A percentile compares a stretch with the other conserved stretches of the same genome.
phyloP scores from a whole-genome alignment of 768 basidiomycete genomes.

The Agaricus subrufescens region DNA sequence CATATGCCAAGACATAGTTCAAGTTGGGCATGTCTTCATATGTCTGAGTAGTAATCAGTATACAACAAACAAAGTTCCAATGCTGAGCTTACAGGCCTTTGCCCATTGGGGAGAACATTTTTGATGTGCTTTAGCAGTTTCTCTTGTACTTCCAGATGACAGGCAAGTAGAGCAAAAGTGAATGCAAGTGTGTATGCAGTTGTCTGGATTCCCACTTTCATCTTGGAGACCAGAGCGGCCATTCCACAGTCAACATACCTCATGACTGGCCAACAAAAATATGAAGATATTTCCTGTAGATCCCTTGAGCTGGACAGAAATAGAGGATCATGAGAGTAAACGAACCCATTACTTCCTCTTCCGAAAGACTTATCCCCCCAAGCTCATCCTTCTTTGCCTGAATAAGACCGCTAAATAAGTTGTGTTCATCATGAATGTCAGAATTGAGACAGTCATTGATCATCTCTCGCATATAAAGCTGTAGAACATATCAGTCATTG shows the following conservation, averaged over 20 bases:
- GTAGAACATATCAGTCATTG: neutral
- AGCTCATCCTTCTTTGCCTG: conserved; percentile 41
- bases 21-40: conserved; percentile 24
- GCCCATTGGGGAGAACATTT: conserved; percentile 24
- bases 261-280: conserved; percentile 60
- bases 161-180: conserved; percentile 34
- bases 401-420: conserved; percentile 49
- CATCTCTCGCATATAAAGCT: conserved; percentile 25
- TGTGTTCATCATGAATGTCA: conserved; percentile 36
- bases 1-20: conserved; percentile 35
- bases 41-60: conserved; percentile 8
- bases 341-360: conserved; percentile 37
- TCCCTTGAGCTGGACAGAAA: neutral
- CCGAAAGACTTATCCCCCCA: conserved; percentile 29
- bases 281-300: conserved; percentile 39
- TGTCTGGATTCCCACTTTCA: conserved; percentile 21
- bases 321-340: neutral
- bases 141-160: conserved; percentile 32
- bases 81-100: conserved; percentile 22
- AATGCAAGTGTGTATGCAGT: conserved; percentile 29
- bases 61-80: neutral
- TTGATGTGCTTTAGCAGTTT: conserved; percentile 30
- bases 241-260: conserved; percentile 26
- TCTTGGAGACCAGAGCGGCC: neutral
- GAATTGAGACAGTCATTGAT: conserved; percentile 35